Conservation (phyloP, 2,329 filamentous ascomycete genomes). For the Fusarium neocosmosporiellum region DNA sequence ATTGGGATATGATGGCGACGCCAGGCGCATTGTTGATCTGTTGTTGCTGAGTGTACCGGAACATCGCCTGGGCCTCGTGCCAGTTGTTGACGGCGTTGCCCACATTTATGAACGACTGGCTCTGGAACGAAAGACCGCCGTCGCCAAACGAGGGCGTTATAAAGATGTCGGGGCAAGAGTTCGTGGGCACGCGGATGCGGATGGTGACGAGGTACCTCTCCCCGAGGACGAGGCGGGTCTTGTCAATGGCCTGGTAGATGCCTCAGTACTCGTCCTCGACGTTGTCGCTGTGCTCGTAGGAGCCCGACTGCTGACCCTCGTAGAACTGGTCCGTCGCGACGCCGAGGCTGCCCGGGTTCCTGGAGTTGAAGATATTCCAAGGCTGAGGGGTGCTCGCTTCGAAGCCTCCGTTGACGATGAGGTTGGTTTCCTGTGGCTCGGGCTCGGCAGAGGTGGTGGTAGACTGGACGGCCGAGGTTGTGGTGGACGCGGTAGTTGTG, state of each 20-base stretch:
- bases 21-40: neutral
- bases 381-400: neutral
- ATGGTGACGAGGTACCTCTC: neutral
- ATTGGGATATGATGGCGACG: neutral
- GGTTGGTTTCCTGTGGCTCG: neutral
- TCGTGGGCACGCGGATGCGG: neutral
- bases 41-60: neutral
- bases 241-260: neutral
- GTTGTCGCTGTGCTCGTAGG: neutral
- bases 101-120: constrained; percentile 7
- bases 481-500: neutral
- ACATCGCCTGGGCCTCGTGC: neutral
- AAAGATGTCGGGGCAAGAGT: neutral
- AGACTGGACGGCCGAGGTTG: neutral
- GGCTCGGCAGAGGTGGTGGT: neutral
- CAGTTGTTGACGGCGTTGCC: neutral
- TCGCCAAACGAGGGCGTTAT: neutral
- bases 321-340: too few species aligned
- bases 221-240: neutral
- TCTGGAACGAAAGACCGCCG: too few species aligned
- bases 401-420: neutral
- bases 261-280: neutral
- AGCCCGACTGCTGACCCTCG: neutral
- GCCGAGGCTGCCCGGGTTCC: neutral
- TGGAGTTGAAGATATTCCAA: neutral